Percentiles rank a stretch among this genome's conserved stretches.
Conservation (phyloP, 176 grass and related monocot genomes). For the Poa annua region DNA sequence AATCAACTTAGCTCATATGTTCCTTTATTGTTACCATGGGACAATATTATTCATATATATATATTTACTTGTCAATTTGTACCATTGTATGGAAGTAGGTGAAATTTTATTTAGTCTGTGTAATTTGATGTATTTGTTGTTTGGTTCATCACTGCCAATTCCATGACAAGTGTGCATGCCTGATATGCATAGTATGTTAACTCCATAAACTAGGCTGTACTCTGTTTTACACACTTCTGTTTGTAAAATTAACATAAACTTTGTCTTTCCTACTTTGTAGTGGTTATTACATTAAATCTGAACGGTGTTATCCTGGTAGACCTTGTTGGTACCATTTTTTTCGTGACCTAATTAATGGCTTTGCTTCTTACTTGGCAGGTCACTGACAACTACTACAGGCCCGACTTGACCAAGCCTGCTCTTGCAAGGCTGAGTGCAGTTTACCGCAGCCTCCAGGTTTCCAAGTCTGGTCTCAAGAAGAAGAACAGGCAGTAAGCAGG, state of each 20-base stretch:
- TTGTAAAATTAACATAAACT: not conserved
- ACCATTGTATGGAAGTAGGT: not conserved
- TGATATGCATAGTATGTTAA: not conserved
- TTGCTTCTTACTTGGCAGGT: slow-evolving; percentile 48
- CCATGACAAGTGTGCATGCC: not conserved
- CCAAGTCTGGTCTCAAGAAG: slow-evolving; percentile 89
- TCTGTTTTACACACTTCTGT: not conserved
- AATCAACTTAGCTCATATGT: not conserved
- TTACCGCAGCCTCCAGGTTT: slow-evolving; percentile 77
- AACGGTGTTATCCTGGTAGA: not conserved
- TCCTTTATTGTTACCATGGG: no score
- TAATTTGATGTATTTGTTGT: not conserved
- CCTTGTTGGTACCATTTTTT: not conserved
- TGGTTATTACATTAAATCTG: not conserved
- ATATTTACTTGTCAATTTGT: not conserved
- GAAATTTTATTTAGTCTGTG: not conserved
- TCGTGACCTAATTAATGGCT: not conserved
- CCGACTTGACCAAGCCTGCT: slow-evolving; percentile 76
- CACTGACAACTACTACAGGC: slow-evolving; percentile 75
- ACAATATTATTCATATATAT: no score
- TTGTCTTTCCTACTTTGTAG: not conserved
- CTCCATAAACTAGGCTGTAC: not conserved
- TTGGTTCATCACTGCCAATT: not conserved
- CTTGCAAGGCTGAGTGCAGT: slow-evolving; percentile 68
- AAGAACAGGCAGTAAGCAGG: slow-evolving; percentile 67